These are phyloP conservation scores for Pyrrhoderma lamaoense DNA, from an alignment of 1,284 basidiomycete genomes.

Conservation along the genomic window DNA sequence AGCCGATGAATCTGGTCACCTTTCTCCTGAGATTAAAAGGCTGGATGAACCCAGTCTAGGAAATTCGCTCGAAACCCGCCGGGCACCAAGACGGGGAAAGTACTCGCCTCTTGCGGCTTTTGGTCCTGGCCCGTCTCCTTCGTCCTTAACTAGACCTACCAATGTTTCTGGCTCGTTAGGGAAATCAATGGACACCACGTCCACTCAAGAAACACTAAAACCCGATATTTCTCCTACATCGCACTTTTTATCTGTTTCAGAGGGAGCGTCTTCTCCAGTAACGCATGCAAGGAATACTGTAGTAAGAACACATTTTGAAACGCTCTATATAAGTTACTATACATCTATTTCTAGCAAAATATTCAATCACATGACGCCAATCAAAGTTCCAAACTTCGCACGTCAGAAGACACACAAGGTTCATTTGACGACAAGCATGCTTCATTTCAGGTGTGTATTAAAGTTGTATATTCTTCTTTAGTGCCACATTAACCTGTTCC, in stretches of 20 bases:
- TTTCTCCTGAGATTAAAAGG: neutral
- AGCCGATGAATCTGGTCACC: conserved; percentile 3
- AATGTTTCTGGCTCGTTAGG: neutral
- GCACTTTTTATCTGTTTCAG: too few relatives aligned
- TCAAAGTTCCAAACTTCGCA: too few relatives aligned
- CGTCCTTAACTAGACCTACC: neutral
- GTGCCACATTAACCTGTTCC: neutral
- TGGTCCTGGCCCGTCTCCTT: conserved; percentile 4
- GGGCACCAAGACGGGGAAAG: conserved; percentile 6
- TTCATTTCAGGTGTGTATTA: conserved; percentile 5
- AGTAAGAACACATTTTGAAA: too few relatives aligned
- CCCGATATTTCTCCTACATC: too few relatives aligned
- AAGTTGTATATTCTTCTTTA: neutral
- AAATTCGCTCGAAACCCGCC: conserved; percentile 12
- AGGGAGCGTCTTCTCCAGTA: too few relatives aligned
- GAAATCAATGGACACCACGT: neutral
- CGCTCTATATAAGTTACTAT: too few relatives aligned
- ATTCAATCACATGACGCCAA: too few relatives aligned
- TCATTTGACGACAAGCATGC: neutral
- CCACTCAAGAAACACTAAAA: neutral
- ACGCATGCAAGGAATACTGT: too few relatives aligned
- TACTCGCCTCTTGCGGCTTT: conserved; percentile 19
- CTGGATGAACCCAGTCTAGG: conserved; percentile 5
- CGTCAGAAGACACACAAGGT: too few relatives aligned
- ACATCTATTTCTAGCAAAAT: too few relatives aligned